Evolutionary conservation across 129 eudicot species (phyloP).

Genomic region (Escallonia herrerae): DNA sequence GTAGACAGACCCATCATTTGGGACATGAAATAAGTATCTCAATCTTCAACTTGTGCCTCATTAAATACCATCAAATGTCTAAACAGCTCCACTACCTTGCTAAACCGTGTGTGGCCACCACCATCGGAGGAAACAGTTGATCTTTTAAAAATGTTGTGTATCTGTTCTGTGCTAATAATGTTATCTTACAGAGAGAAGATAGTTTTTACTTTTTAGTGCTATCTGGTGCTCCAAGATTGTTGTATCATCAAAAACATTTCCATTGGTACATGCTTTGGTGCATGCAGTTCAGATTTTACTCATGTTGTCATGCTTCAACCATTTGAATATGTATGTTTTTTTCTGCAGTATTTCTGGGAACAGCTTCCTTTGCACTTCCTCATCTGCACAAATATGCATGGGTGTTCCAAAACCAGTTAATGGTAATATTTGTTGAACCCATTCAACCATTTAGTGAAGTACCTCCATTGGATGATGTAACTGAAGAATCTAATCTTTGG

Average conservation of each 20-base stretch:
- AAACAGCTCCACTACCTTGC: too few relatives aligned
- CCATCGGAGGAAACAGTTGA: too few relatives aligned
- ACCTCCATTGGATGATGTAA: not conserved
- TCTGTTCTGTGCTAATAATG: too few relatives aligned
- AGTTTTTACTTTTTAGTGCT: too few relatives aligned
- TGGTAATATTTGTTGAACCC: constrained; percentile 33
- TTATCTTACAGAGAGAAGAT: too few relatives aligned
- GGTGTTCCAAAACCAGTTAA: constrained; percentile 39
- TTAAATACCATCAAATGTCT: too few relatives aligned
- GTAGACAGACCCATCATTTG: too few relatives aligned
- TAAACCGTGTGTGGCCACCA: too few relatives aligned
- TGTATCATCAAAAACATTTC: not conserved
- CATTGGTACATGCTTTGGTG: not conserved
- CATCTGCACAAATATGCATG: constrained; percentile 51
- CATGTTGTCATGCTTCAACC: not conserved
- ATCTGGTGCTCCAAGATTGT: too few relatives aligned
- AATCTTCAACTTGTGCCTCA: too few relatives aligned
- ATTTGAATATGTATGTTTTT: not conserved
- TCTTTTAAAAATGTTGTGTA: too few relatives aligned
- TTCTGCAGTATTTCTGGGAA: constrained; percentile 73
- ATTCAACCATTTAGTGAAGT: not conserved
- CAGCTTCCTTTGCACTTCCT: constrained; percentile 71
- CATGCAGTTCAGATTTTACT: not conserved
- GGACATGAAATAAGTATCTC: too few relatives aligned
- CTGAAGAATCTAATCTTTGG: not conserved